These are phyloP conservation scores for Phytophthora idaei DNA, from an alignment of 352 stramenopile genomes.

Conservation along the genomic window DNA sequence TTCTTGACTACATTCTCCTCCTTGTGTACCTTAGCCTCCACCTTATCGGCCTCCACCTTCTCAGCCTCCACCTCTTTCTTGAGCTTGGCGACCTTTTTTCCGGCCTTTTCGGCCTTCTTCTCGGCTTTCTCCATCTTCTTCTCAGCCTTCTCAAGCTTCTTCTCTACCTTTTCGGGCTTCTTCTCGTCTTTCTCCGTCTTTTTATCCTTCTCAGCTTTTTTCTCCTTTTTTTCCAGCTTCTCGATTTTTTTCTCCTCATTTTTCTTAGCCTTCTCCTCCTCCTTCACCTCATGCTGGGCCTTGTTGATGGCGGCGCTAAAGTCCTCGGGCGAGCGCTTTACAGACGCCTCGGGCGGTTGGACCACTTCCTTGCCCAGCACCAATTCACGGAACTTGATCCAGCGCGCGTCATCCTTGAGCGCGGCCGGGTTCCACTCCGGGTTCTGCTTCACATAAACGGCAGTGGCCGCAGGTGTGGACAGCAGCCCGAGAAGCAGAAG, in stretches of 20 bases:
- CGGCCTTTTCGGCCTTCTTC: constrained; percentile 39
- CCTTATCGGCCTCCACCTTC: constrained; percentile 39
- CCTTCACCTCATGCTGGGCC: constrained; percentile 38
- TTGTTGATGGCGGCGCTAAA: constrained; percentile 58
- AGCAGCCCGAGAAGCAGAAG: constrained; percentile 58
- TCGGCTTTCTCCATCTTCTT: constrained; percentile 27
- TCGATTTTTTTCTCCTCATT: constrained; percentile 20
- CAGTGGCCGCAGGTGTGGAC: constrained; percentile 52
- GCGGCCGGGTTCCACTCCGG: constrained; percentile 75
- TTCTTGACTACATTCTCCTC: constrained; percentile 38
- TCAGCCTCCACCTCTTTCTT: constrained; percentile 36
- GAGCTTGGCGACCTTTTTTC: constrained; percentile 24
- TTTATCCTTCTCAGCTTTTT: constrained; percentile 7
- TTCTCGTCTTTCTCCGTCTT: constrained; percentile 15
- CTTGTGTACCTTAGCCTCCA: constrained; percentile 37
- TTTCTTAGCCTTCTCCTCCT: constrained; percentile 27
- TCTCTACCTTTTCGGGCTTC: constrained; percentile 23
- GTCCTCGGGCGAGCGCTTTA: constrained; percentile 46
- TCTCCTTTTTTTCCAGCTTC: constrained; percentile 32
- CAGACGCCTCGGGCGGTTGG: not conserved
- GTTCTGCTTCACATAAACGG: constrained; percentile 80
- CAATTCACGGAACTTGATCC: constrained; percentile 77
- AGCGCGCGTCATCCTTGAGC: constrained; percentile 65
- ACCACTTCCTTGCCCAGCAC: constrained; percentile 51
- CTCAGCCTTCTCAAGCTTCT: constrained; percentile 27